These are phyloP conservation scores for Penicillium desertorum DNA, from an alignment of 495 filamentous ascomycete genomes.

Conservation along the genomic window DNA sequence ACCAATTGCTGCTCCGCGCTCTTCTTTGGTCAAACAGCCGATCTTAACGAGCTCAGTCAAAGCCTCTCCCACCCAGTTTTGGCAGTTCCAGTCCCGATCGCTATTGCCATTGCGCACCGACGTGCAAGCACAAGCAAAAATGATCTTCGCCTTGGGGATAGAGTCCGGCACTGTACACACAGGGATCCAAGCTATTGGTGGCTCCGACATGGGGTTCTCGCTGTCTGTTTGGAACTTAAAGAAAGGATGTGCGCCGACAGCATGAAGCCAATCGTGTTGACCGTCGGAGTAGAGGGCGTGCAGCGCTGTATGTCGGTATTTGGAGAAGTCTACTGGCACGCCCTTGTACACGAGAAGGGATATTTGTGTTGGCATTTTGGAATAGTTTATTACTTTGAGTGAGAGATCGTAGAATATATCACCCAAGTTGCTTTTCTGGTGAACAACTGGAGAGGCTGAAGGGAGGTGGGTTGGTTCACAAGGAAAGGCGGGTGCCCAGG, in stretches of 20 bases:
- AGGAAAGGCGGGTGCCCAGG: neutral
- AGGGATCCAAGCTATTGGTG: constrained; percentile 46
- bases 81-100: constrained; percentile 37
- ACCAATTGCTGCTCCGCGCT: constrained; percentile 23
- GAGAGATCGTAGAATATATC: neutral
- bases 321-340: constrained; percentile 31
- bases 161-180: constrained; percentile 21
- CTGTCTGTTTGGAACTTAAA: constrained; percentile 38
- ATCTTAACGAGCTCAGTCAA: constrained; percentile 24
- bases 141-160: constrained; percentile 22
- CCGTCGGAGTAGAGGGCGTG: constrained; percentile 25
- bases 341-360: constrained; percentile 33
- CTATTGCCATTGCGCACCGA: constrained; percentile 26
- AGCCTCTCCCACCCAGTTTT: constrained; percentile 39
- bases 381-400: neutral
- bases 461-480: neutral
- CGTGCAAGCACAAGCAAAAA: constrained; percentile 21
- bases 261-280: constrained; percentile 24
- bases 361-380: constrained; percentile 23
- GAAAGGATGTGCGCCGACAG: constrained; percentile 30
- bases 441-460: neutral
- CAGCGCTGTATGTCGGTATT: constrained; percentile 37
- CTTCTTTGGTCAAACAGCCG: constrained; percentile 22
- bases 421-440: neutral
- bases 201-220: constrained; percentile 50